Conservation (phyloP, 202 grass and related monocot species). For the Zizania palustris region DNA sequence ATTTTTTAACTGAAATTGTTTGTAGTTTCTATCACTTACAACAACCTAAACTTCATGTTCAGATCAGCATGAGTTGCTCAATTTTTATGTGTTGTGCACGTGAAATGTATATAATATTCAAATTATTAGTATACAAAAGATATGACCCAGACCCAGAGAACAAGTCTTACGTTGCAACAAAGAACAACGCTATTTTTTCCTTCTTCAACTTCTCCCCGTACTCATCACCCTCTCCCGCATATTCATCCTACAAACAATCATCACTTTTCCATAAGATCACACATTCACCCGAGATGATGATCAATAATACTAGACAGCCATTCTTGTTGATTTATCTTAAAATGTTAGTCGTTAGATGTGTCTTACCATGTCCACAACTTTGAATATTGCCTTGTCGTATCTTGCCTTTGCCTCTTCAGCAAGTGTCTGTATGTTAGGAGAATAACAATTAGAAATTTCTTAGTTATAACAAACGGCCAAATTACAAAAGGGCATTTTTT, state of each 20-base stretch:
- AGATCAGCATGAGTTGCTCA: neutral
- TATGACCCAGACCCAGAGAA: neutral
- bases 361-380: constrained; percentile 89
- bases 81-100: neutral
- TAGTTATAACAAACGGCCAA: neutral
- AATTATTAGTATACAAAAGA: neutral
- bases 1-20: neutral
- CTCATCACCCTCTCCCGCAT: constrained; percentile 77
- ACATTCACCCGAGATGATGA: neutral
- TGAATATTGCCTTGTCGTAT: constrained; percentile 82
- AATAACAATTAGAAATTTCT: constrained; percentile 20
- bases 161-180: constrained; percentile 76
- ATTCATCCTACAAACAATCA: constrained; percentile 68
- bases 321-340: neutral
- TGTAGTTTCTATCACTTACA: neutral
- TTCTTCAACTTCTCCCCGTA: constrained; percentile 83
- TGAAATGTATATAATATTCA: neutral
- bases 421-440: constrained; percentile 53
- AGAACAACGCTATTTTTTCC: constrained; percentile 76
- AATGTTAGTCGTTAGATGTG: neutral
- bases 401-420: constrained; percentile 80
- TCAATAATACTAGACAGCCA: neutral
- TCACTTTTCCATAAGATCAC: constrained; percentile 23
- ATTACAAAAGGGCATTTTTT: neutral
- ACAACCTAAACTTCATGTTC: neutral